phyloP scores from a whole-genome alignment of 2,329 filamentous ascomycete species.

The Sphaceloma murrayae region DNA sequence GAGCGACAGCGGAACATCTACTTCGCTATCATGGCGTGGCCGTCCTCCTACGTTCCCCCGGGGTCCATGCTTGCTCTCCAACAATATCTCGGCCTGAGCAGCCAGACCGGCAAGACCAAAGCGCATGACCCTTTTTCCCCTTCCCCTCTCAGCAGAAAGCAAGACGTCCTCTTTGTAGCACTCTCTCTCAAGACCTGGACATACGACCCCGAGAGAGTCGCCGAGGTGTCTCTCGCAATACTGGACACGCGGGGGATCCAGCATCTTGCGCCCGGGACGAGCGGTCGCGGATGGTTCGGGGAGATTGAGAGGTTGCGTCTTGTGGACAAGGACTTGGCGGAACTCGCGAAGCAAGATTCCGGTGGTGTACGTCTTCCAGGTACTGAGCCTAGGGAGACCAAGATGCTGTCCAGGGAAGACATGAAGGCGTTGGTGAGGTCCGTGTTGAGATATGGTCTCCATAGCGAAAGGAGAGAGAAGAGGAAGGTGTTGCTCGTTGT shows the following conservation, averaged over 20 bases:
- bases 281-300: conserved; percentile 56
- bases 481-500: conserved; percentile 5
- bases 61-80: neutral
- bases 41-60: neutral
- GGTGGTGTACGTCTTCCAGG: too few species aligned
- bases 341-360: too few species aligned
- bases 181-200: conserved; percentile 64
- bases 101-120: neutral
- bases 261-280: conserved; percentile 48
- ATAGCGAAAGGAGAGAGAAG: neutral
- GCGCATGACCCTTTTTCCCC: conserved; percentile 59
- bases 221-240: conserved; percentile 75
- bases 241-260: conserved; percentile 59
- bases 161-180: conserved; percentile 58
- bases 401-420: conserved; percentile 19
- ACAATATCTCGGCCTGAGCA: conserved; percentile 3
- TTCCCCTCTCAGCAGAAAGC: conserved; percentile 62
- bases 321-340: conserved; percentile 48
- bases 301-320: conserved; percentile 65
- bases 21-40: conserved; percentile 5
- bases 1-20: too few species aligned
- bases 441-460: neutral
- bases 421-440: neutral
- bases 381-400: too few species aligned
- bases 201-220: conserved; percentile 55